Base-by-base conservation (phyloP, 78 protist genomes). In the Dictyostelium brefeldianum region DNA sequence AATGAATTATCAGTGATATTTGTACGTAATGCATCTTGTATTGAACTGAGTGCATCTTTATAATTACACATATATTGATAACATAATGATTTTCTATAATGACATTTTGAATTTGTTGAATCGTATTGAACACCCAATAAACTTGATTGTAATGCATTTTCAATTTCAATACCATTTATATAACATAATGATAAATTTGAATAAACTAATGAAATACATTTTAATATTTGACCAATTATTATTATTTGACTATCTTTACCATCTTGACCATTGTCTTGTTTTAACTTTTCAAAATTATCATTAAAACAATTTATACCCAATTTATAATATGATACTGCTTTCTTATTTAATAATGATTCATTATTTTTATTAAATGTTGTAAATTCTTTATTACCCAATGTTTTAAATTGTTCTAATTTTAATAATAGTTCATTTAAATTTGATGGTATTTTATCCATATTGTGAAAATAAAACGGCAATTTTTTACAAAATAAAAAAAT, bases 1-100 rank as follows among this genome's bases (percentile, higher is more conserved):
- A 46, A 71, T 5, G 78, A 43, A 20, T 18, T 71, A 11, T 71
- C 78, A 22, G 25, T 59, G 1, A 59, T 22, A 18, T 0, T 22
- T 71, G 80, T 46, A 29, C 43, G 5, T 47, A 48, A 17, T 12
- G 70, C 80, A 25, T 11, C 8, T 9, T 47, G 2, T 25, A 46
- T 22, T 22, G 82, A 46, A 7, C 47, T 56, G 1, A 41, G 18
- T 1, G 71, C 3, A 8, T 74, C 85, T 48, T 65, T 57, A 73
- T 29, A 27, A 6, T 51, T 12, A 20, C 53, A n/a, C 18, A 80
- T 17, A 17, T 43, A 5, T 20, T 46, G 56, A 25, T 62, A 20
- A 47, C 78, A 47, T n/a, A 54, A 29, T 8, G 51, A 81, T 22
- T 50, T 51, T 29, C 92, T 27, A 50, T 77, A 87, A 29, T 87